Evolutionary conservation across 139 green algal genomes (phyloP).

Genomic region (Coelastrella sp.): DNA sequence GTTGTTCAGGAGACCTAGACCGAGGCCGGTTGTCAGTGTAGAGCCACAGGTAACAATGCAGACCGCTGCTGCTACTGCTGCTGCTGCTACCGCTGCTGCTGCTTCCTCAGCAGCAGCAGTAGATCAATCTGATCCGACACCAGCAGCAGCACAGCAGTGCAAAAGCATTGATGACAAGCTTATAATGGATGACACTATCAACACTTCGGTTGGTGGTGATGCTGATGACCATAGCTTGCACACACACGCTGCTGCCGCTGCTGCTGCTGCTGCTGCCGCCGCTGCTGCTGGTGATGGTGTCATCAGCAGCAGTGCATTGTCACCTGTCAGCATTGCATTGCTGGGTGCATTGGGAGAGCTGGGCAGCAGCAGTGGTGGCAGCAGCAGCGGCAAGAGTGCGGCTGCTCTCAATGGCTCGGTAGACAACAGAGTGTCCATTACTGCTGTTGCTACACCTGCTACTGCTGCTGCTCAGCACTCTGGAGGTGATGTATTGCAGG

Average conservation of each 20-base stretch:
- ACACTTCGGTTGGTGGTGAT: neutral
- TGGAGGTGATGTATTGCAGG: no score
- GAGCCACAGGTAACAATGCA: no score
- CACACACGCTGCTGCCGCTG: neutral
- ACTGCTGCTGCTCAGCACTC: no score
- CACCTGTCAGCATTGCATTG: neutral
- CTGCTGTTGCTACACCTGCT: neutral
- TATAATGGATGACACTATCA: no score
- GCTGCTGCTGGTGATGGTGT: constrained; percentile 4
- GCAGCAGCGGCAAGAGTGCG: constrained; percentile 10
- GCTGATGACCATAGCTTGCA: neutral
- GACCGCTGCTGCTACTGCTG: no score
- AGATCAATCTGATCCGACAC: neutral
- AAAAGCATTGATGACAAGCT: no score
- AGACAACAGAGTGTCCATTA: no score
- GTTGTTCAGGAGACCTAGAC: no score
- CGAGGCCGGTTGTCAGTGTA: no score
- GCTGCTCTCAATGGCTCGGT: no score
- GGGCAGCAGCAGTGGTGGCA: constrained; percentile 29
- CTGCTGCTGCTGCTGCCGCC: constrained; percentile 9
- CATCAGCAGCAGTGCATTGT: neutral
- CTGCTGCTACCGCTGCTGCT: neutral
- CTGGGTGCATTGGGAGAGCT: neutral
- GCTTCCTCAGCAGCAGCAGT: constrained; percentile 6
- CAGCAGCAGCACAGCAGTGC: neutral